A percentile compares a stretch with the other conserved stretches of the same genome.
phyloP scores from a whole-genome alignment of 768 basidiomycete genomes.

The Mycena venus region DNA sequence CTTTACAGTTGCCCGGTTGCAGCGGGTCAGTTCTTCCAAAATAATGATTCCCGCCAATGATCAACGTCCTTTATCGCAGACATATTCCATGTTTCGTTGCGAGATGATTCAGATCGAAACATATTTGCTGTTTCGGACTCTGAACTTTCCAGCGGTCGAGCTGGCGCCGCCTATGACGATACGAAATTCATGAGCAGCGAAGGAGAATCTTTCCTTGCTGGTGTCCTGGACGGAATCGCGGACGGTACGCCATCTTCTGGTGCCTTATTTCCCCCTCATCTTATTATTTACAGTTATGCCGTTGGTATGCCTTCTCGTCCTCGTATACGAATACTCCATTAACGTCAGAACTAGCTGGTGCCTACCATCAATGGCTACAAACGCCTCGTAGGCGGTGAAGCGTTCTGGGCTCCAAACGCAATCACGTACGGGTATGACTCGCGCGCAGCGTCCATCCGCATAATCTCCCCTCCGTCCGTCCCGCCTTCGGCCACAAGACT shows the following conservation, averaged over 20 bases:
- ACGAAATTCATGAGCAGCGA: constrained; percentile 86
- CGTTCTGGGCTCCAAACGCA: constrained; percentile 95
- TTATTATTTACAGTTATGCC: constrained; percentile 74
- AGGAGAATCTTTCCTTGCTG: constrained; percentile 95
- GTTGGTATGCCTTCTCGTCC: constrained; percentile 62
- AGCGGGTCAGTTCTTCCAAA: constrained; percentile 80
- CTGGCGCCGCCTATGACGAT: constrained; percentile 82
- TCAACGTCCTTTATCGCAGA: constrained; percentile 50
- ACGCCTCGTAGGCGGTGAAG: constrained; percentile 92
- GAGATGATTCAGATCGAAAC: constrained; percentile 77
- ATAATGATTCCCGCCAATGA: neutral
- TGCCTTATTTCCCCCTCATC: neutral
- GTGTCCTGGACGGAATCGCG: constrained; percentile 88
- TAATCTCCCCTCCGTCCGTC: constrained; percentile 93
- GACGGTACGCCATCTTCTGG: constrained; percentile 70
- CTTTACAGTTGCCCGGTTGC: constrained; percentile 87
- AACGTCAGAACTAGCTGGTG: constrained; percentile 64
- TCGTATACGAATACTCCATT: neutral
- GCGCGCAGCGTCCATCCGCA: constrained; percentile 90
- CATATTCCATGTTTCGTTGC: constrained; percentile 94
- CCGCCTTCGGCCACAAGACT: constrained; percentile 86
- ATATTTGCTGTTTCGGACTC: constrained; percentile 80
- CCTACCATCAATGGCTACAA: constrained; percentile 98
- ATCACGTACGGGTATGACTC: constrained; percentile 97
- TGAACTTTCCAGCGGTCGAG: constrained; percentile 74